Conservation (phyloP, 2,329 filamentous ascomycete species). For the Phaeosphaeria sp. region DNA sequence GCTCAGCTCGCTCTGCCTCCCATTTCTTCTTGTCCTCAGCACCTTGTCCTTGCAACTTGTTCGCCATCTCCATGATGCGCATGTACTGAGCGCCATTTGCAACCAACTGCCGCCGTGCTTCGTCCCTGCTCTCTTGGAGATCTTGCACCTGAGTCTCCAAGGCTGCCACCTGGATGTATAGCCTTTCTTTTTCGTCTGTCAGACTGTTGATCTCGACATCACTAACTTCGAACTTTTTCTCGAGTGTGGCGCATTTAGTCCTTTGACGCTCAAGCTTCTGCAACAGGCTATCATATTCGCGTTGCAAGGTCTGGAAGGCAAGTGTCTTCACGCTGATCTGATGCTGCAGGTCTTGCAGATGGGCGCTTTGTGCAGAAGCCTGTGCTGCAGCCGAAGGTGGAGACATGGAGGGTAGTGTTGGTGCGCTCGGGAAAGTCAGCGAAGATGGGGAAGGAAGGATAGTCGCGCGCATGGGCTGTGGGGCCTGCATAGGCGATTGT, state of each 20-base stretch:
- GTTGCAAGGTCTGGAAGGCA: conserved; percentile 60
- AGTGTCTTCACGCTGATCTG: conserved; percentile 62
- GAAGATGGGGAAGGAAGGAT: conserved; percentile 43
- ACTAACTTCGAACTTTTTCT: conserved; percentile 50
- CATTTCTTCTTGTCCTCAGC: conserved; percentile 53
- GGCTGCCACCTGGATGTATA: conserved; percentile 55
- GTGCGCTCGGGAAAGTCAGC: conserved; percentile 28
- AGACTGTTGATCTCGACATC: conserved; percentile 56
- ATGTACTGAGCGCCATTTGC: conserved; percentile 58
- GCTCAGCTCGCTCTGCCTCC: conserved; percentile 46
- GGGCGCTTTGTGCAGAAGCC: conserved; percentile 44
- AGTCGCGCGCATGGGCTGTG: conserved; percentile 25
- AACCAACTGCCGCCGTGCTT: conserved; percentile 51
- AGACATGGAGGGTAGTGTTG: conserved; percentile 32
- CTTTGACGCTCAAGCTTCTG: conserved; percentile 60
- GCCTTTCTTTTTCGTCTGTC: conserved; percentile 58
- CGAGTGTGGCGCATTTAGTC: conserved; percentile 57
- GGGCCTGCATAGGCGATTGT: conserved; percentile 35
- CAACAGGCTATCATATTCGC: conserved; percentile 61
- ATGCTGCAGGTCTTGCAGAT: conserved; percentile 60
- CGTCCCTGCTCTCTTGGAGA: conserved; percentile 56
- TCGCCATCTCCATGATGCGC: conserved; percentile 60
- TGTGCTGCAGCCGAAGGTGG: conserved; percentile 30
- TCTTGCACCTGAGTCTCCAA: conserved; percentile 60
- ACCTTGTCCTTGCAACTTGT: conserved; percentile 52